Evolutionary conservation across 2,329 filamentous ascomycete species (phyloP).

Genomic region (Aureobasidium sp.): DNA sequence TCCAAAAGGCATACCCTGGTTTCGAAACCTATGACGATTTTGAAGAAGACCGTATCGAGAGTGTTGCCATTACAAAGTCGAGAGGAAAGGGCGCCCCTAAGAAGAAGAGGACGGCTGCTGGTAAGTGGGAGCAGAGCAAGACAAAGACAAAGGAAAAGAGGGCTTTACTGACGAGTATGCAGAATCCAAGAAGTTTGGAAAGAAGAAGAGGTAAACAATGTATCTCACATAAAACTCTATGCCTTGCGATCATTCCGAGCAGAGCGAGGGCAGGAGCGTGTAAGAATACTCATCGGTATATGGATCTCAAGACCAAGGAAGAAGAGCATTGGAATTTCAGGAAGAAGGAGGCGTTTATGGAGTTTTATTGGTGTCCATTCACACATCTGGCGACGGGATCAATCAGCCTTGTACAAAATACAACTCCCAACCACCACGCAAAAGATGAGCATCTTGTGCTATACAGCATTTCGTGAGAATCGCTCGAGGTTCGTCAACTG

Average conservation of each 20-base stretch:
- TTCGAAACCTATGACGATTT: constrained; percentile 77
- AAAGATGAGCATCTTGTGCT: no score
- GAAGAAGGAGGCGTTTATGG: constrained; percentile 1
- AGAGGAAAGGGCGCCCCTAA: constrained; percentile 91
- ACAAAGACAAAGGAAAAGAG: background rate
- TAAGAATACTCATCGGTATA: background rate
- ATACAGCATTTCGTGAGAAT: no score
- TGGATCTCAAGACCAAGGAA: background rate
- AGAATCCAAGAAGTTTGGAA: constrained; percentile 23
- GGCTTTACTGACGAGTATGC: background rate
- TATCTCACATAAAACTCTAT: background rate
- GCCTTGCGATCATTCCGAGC: background rate
- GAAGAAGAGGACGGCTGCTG: constrained; percentile 77
- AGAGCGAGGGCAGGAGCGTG: background rate
- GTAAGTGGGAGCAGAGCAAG: constrained; percentile 29
- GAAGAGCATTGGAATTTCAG: constrained; percentile 4
- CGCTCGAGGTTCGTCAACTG: no score
- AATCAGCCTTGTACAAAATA: no score
- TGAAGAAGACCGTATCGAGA: constrained; percentile 83
- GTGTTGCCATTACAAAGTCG: constrained; percentile 67
- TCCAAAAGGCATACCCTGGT: constrained; percentile 75
- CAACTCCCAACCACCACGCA: no score
- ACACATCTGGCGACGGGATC: no score
- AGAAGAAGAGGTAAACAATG: constrained; percentile 21
- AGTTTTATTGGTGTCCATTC: background rate